phyloP scores from a whole-genome alignment of 371 early-diverging fungal species.

The Lichtheimia ramosa region DNA sequence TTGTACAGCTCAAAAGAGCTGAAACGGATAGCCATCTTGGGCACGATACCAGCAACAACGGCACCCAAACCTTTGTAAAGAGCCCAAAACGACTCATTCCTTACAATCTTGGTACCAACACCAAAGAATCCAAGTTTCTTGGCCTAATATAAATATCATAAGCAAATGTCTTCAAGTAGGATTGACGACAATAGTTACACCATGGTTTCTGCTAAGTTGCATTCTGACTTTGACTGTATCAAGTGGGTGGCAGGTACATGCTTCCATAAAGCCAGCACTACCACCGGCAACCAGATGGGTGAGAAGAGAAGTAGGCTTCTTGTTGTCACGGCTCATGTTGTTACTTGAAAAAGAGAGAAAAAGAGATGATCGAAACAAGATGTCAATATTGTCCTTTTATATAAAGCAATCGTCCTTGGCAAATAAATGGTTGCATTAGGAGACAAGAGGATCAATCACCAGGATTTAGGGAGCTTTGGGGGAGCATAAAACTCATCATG shows the following conservation, averaged over 20 bases:
- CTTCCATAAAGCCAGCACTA: conserved; percentile 92
- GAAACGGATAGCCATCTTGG: conserved; percentile 98
- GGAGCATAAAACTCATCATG: no score
- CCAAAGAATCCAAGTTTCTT: conserved; percentile 70
- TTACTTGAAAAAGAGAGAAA: background rate
- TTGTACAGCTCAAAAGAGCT: conserved; percentile 96
- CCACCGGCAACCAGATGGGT: conserved; percentile 89
- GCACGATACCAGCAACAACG: conserved; percentile 95
- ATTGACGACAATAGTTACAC: background rate
- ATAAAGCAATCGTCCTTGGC: conserved; percentile 6
- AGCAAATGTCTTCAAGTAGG: background rate
- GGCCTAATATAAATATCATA: conserved; percentile 19
- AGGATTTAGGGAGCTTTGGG: no score
- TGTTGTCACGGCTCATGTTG: conserved; percentile 42
- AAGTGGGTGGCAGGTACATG: conserved; percentile 93
- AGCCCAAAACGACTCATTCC: conserved; percentile 85
- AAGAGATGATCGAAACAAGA: background rate
- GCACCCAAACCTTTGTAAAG: conserved; percentile 98
- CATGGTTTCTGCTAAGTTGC: conserved; percentile 57
- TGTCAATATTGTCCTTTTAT: background rate
- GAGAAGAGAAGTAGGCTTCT: conserved; percentile 47
- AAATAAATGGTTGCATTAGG: conserved; percentile 1
- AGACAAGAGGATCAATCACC: background rate
- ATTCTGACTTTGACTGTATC: conserved; percentile 98
- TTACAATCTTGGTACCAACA: conserved; percentile 81